Conservation (phyloP, 257 asterid species). For the Ligustrum vulgare region DNA sequence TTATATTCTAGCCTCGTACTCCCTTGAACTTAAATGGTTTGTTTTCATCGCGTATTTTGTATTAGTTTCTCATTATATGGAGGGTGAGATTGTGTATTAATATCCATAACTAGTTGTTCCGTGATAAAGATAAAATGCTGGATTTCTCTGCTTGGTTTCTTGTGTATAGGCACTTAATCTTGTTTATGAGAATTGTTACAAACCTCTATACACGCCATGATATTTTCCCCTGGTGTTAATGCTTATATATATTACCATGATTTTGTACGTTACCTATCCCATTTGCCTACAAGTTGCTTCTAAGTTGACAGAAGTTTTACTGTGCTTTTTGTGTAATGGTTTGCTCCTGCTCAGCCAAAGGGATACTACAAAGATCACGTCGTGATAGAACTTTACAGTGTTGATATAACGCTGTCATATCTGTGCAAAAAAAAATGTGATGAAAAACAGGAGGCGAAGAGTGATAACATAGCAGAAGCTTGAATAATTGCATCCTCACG, state of each 20-base stretch:
- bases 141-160: slow-evolving; percentile 1
- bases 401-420: too few relatives aligned
- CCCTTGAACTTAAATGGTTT: slow-evolving; percentile 3
- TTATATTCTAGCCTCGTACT: background rate
- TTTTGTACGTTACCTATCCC: background rate
- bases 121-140: background rate
- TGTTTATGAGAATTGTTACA: slow-evolving; percentile 16
- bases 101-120: background rate
- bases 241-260: slow-evolving; percentile 5
- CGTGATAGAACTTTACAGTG: background rate
- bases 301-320: background rate
- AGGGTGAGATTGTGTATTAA: background rate
- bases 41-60: background rate
- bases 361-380: background rate
- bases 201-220: background rate
- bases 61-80: background rate
- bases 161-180: slow-evolving; percentile 2
- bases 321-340: background rate
- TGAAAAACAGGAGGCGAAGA: too few relatives aligned
- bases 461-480: background rate
- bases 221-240: background rate
- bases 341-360: background rate
- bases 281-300: background rate
- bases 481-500: background rate
- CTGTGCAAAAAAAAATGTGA: too few relatives aligned